Evolutionary conservation across 1,284 basidiomycete genomes (phyloP).

Genomic region (Afroboletus lepidellus): DNA sequence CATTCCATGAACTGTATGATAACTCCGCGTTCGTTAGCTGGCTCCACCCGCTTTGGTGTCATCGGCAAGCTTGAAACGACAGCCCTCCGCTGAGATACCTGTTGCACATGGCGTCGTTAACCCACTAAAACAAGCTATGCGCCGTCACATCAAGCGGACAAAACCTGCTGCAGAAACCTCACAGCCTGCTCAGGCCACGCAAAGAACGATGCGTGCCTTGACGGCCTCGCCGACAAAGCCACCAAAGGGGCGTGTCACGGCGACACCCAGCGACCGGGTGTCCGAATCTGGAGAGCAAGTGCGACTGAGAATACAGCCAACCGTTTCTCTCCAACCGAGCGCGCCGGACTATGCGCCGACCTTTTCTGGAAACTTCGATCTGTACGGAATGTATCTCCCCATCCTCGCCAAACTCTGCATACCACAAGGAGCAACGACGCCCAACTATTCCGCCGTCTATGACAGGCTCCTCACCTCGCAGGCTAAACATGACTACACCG

Average conservation of each 20-base stretch:
- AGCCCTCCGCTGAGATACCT: constrained; percentile 19
- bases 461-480: constrained; percentile 38
- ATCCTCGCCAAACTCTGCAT: constrained; percentile 35
- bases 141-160: constrained; percentile 21
- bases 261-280: background rate
- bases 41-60: constrained; percentile 17
- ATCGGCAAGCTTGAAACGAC: constrained; percentile 20
- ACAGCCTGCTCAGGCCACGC: constrained; percentile 10
- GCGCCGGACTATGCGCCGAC: constrained; percentile 6
- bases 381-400: constrained; percentile 39
- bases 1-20: background rate
- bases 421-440: constrained; percentile 27
- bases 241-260: constrained; percentile 8
- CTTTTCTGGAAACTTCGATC: constrained; percentile 40
- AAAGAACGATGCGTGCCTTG: constrained; percentile 3
- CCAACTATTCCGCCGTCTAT: constrained; percentile 35
- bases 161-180: constrained; percentile 9
- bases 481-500: constrained; percentile 39
- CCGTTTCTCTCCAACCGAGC: constrained; percentile 6
- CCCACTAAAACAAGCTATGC: constrained; percentile 8
- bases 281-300: constrained; percentile 1
- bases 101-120: constrained; percentile 1
- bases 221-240: constrained; percentile 13
- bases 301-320: constrained; percentile 6
- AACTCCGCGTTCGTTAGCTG: constrained; percentile 4